Base-by-base conservation (phyloP, 768 basidiomycete genomes). In the Pholiota molesta region DNA sequence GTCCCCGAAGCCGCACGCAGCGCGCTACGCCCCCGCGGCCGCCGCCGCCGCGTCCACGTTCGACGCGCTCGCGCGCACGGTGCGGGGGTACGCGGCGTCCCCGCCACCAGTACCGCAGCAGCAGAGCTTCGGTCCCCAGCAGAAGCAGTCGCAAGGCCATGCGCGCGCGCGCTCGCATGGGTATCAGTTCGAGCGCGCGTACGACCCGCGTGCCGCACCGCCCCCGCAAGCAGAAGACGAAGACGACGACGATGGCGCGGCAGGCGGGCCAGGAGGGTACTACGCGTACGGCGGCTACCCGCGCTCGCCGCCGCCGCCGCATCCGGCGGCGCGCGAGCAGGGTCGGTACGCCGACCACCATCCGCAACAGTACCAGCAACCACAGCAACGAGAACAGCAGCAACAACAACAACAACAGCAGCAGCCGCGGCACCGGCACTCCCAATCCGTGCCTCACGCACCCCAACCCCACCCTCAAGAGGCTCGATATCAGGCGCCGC, bases 51-150 rank as follows among this genome's bases (percentile, higher is more conserved):
- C 79, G 9, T 79, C 83, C 0, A 77, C 82, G 59, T 74, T 86
- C 19, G 82, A 84, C 70, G 76, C 75, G 23, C 76, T 87, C 63
- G 82, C 85, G 10, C 80, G 81, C 19, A 79, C 84, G 10, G 74
- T 87, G 28, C 81, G 84, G 51, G 79, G 75, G 63, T 86, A 86
- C 58, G 78, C 82, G 1, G n/a, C n/a, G n/a, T n/a, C n/a, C n/a
- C n/a, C n/a, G n/a, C n/a, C n/a, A n/a, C n/a, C n/a, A n/a, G n/a
- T n/a, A n/a, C n/a, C n/a, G n/a, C n/a, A n/a, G n/a, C n/a, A n/a
- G n/a, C n/a, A n/a, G n/a, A n/a, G n/a, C n/a, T n/a, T n/a, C n/a
- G n/a, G n/a, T n/a, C n/a, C n/a, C n/a, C n/a, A n/a, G n/a, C n/a
- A n/a, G n/a, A n/a, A n/a, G n/a, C n/a, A n/a, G n/a, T n/a, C n/a